phyloP scores from a whole-genome alignment of 2,329 filamentous ascomycete species.

The Colletotrichum australisinense region DNA sequence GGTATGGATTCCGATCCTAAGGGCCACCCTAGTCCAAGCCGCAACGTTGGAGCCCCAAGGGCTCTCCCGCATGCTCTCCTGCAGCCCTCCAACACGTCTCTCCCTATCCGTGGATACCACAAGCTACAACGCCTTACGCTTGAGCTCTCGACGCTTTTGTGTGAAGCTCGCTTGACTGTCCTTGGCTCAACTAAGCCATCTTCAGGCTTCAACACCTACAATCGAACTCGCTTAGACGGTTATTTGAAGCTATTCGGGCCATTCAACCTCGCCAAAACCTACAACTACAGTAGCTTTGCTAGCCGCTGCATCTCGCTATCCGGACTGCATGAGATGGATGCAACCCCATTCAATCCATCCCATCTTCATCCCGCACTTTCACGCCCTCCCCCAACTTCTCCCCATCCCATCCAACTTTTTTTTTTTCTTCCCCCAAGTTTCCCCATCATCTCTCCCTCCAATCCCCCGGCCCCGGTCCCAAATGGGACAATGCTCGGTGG shows the following conservation, averaged over 20 bases:
- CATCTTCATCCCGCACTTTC: conserved; percentile 24
- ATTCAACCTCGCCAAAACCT: conserved; percentile 13
- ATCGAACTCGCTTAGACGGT: background rate
- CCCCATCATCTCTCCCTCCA: conserved; percentile 28
- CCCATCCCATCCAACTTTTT: conserved; percentile 9
- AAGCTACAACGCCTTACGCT: background rate
- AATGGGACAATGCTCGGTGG: conserved; percentile 44
- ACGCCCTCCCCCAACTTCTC: background rate
- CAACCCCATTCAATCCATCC: conserved; percentile 20
- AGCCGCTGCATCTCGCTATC: background rate
- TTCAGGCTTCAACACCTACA: background rate
- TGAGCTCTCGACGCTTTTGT: background rate
- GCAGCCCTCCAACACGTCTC: background rate
- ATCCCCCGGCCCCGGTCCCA: conserved; percentile 35
- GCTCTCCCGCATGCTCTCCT: conserved; percentile 9
- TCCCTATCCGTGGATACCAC: background rate
- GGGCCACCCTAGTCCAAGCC: background rate
- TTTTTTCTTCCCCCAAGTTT: conserved; percentile 25
- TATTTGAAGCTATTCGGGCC: conserved; percentile 17
- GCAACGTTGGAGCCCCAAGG: background rate
- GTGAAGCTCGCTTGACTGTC: background rate
- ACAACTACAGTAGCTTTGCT: background rate
- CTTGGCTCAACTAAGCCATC: background rate
- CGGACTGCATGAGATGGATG: conserved; percentile 8
- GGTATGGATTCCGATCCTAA: background rate